Evolutionary conservation across 805 yeast species (phyloP), one percentile per base, ranked within the genome.

Genomic region (Dipodascopsis uninucleata): DNA sequence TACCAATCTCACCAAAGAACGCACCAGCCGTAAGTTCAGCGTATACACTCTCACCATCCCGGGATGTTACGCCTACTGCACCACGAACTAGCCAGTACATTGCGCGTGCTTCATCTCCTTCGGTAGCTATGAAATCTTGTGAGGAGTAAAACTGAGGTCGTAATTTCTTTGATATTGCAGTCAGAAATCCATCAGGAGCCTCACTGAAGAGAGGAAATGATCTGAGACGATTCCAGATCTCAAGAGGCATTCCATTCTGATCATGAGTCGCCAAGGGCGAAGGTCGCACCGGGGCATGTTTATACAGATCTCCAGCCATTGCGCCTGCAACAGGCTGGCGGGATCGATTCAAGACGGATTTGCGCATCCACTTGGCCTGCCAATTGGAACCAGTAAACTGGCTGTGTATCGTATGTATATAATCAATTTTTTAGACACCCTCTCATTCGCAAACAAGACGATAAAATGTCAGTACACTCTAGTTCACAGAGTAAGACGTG

Each of bases 11-110:
- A 10, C 93, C 93, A 60, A 83, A 84, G 52, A 80, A 82, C 17
- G 81, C 71, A 2, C 90, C 90, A 3, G 81, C 72, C 3, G 74
- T 72, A 6, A 83, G 65, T 58, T 81, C 87, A 1, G 89, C 88
- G 57, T 79, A 81, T 3, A 78, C 71, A 3, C 84, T 75, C 63
- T 83, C 90, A 23, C 87, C 89, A 59, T 83, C 93, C 1, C 84
- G 75, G 10, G 85, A 78, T 0, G 87, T 77, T 9, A 84, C 86
- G n/a, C 79, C 77, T 2, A 83, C 90, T 0, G 80, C 72, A 2
- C 93, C 93, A 57, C 82, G 75, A 12, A 83, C 62, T 29, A 83
- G 79, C 88, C 90, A 82, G 58, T 82, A 83, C 85, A 84, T 82
- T 17, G 89, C 76, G 54, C 74, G 75, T 1, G 87, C 79, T 1